phyloP scores from a whole-genome alignment of 2,329 filamentous ascomycete species.

The Trichoderma hamatum region DNA sequence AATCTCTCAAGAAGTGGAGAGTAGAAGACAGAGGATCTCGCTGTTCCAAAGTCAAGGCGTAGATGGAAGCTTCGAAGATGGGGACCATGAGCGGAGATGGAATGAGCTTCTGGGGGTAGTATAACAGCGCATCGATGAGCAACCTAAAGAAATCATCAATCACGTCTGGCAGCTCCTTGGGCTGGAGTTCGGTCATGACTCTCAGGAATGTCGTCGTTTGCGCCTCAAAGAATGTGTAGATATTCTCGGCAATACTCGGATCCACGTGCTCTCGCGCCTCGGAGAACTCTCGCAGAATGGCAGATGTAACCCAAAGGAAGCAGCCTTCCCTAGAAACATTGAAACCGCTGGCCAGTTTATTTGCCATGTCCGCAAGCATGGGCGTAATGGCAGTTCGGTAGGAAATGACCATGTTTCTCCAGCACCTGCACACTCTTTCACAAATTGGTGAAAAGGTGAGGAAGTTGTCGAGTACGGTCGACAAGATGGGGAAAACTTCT shows the following conservation, averaged over 20 bases:
- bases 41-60: constrained; percentile 85
- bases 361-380: constrained; percentile 80
- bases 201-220: constrained; percentile 89
- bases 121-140: constrained; percentile 86
- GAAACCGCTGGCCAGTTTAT: constrained; percentile 86
- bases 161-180: constrained; percentile 74
- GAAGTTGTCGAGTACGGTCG: constrained; percentile 86
- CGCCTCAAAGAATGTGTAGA: constrained; percentile 93
- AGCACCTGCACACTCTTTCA: constrained; percentile 91
- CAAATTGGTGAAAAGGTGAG: constrained; percentile 84
- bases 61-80: constrained; percentile 85
- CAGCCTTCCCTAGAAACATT: constrained; percentile 85
- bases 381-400: constrained; percentile 89
- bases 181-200: constrained; percentile 81
- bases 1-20: constrained; percentile 88
- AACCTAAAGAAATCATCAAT: constrained; percentile 98
- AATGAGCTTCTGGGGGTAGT: constrained; percentile 84
- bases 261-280: constrained; percentile 86
- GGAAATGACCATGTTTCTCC: constrained; percentile 95
- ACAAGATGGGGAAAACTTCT: constrained; percentile 86
- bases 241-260: constrained; percentile 77
- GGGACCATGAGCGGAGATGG: constrained; percentile 76
- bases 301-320: constrained; percentile 97
- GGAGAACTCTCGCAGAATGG: constrained; percentile 92
- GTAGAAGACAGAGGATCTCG: constrained; percentile 88